Evolutionary conservation across 2,329 filamentous ascomycete species (phyloP).

Genomic region (Fusarium scirpi): DNA sequence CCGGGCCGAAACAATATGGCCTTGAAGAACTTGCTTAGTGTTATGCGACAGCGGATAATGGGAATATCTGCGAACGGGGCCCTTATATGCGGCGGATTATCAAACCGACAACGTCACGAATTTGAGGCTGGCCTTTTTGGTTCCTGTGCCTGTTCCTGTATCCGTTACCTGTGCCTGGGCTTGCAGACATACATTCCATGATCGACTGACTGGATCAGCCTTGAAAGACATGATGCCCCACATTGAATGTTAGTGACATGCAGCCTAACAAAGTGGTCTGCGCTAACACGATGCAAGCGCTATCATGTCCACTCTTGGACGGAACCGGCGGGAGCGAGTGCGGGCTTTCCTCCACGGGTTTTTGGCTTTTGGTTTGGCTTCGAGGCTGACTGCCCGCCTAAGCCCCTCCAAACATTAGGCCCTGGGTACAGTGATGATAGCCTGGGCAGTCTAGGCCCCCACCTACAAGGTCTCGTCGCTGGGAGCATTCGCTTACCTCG

Average conservation of each 20-base stretch:
- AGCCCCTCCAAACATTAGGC: not conserved
- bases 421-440: not conserved
- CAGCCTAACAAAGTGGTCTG: not conserved
- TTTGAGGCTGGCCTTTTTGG: not conserved
- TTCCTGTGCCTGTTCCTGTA: conserved; percentile 16
- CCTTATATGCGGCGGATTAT: not conserved
- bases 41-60: conserved; percentile 1
- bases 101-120: conserved; percentile 21
- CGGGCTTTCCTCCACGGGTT: not conserved
- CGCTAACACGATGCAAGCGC: conserved; percentile 27
- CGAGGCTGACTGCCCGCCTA: not conserved
- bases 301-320: conserved; percentile 19
- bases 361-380: not conserved
- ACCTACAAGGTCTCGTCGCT: conserved; percentile 1
- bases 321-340: conserved; percentile 5
- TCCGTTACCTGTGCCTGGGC: not conserved
- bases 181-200: conserved; percentile 7
- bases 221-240: conserved; percentile 29
- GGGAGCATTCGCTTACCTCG: not conserved
- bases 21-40: not conserved
- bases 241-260: conserved; percentile 19
- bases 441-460: not conserved
- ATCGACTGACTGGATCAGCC: conserved; percentile 26
- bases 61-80: not conserved
- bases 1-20: conserved; percentile 27